These are phyloP conservation scores for Boletellus deceptivus DNA, from an alignment of 1,284 basidiomycete genomes.

Conservation along the genomic window DNA sequence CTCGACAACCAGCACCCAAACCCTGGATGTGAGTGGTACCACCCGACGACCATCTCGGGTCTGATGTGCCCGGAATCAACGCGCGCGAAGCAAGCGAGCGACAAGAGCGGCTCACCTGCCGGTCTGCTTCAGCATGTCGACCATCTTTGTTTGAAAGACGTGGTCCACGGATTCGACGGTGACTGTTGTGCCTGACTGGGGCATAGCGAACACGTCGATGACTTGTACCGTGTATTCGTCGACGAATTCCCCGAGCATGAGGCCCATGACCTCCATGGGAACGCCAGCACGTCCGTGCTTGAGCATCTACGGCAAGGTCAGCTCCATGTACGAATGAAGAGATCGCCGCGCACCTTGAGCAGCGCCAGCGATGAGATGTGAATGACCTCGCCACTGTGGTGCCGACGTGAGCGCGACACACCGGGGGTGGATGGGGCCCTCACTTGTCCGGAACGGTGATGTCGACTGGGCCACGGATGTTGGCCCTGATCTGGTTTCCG, in stretches of 20 bases:
- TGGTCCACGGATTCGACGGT: constrained; percentile 99
- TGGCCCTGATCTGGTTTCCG: constrained; percentile 41
- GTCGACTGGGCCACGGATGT: constrained; percentile 45
- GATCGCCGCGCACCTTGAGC: constrained; percentile 66
- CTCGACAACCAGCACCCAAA: constrained; percentile 99
- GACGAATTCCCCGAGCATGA: constrained; percentile 98
- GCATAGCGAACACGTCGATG: constrained; percentile 99
- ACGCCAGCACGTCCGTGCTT: constrained; percentile 99
- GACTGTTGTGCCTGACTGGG: constrained; percentile 97
- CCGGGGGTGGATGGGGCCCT: constrained; percentile 19
- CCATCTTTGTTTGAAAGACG: constrained; percentile 98
- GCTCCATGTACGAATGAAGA: background rate
- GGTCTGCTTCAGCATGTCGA: constrained; percentile 99
- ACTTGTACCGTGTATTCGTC: constrained; percentile 99
- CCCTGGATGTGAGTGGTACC: constrained; percentile 99
- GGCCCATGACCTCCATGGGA: constrained; percentile 99
- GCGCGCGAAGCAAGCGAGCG: constrained; percentile 1
- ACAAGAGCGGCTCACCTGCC: constrained; percentile 61
- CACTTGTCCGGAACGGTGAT: constrained; percentile 71
- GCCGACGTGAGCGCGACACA: constrained; percentile 7
- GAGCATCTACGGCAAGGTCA: constrained; percentile 74
- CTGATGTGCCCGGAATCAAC: constrained; percentile 40
- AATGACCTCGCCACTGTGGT: constrained; percentile 87
- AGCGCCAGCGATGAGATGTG: constrained; percentile 94
- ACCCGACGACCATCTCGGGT: constrained; percentile 98